A percentile compares a stretch with the other conserved stretches of the same genome.
These are phyloP conservation scores for Penicillium alfredii DNA, from an alignment of 495 filamentous ascomycete genomes.

Conservation along the genomic window DNA sequence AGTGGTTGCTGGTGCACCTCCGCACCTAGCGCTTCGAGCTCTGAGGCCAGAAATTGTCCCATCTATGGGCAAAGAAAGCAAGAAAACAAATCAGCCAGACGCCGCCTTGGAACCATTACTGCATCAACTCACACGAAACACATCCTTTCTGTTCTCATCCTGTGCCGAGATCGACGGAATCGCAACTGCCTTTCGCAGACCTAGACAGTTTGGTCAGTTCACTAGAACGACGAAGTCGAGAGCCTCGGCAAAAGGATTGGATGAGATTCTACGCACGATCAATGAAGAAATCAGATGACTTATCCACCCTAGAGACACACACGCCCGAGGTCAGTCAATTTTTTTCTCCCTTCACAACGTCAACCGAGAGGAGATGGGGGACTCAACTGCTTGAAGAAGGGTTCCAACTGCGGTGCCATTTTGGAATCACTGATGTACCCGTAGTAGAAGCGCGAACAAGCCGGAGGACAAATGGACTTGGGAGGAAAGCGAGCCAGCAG, in stretches of 20 bases:
- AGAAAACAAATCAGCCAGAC: neutral
- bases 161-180: constrained; percentile 95
- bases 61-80: constrained; percentile 49
- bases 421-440: constrained; percentile 46
- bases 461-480: constrained; percentile 7
- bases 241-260: too few relatives aligned
- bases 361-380: neutral
- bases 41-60: constrained; percentile 81
- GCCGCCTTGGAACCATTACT: too few relatives aligned
- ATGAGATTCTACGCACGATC: constrained; percentile 68
- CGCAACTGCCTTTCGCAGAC: constrained; percentile 81
- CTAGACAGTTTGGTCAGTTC: constrained; percentile 26
- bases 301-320: constrained; percentile 59
- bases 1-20: constrained; percentile 75
- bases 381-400: constrained; percentile 74
- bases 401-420: constrained; percentile 80
- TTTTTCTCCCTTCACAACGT: neutral
- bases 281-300: constrained; percentile 75
- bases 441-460: constrained; percentile 36
- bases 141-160: constrained; percentile 78
- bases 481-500: constrained; percentile 17
- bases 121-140: constrained; percentile 55
- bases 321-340: constrained; percentile 1
- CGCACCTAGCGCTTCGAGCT: constrained; percentile 79
- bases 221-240: too few relatives aligned